A percentile compares a stretch with the other conserved stretches of the same genome.
phyloP scores from a whole-genome alignment of 1,284 basidiomycete genomes.

The Polyporus tsugae region DNA sequence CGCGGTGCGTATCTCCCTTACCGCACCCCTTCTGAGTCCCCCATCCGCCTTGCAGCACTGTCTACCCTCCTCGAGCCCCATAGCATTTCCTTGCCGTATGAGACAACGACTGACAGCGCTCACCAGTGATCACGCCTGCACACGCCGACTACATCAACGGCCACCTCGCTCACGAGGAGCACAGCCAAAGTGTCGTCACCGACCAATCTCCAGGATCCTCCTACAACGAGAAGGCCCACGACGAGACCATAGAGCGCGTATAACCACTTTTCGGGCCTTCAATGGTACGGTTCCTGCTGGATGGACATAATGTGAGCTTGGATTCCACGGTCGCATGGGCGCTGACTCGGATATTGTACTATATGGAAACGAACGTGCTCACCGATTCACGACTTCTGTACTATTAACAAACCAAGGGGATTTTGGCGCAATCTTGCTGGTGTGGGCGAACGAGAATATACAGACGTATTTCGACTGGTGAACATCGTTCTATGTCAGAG shows the following conservation, averaged over 20 bases:
- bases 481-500: too few relatives aligned
- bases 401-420: neutral
- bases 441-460: neutral
- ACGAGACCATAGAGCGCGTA: conserved; percentile 24
- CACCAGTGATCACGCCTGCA: conserved; percentile 36
- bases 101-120: neutral
- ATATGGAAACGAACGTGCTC: neutral
- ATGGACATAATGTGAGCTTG: neutral
- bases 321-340: too few relatives aligned
- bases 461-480: too few relatives aligned
- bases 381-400: neutral
- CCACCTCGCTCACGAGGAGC: conserved; percentile 39
- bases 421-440: neutral
- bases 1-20: conserved; percentile 44
- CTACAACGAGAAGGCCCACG: conserved; percentile 24
- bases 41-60: neutral
- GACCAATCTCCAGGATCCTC: conserved; percentile 16
- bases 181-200: conserved; percentile 28
- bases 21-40: neutral
- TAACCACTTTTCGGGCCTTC: neutral
- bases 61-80: neutral
- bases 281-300: too few relatives aligned
- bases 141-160: conserved; percentile 35
- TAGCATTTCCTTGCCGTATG: neutral
- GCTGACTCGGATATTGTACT: neutral